Evolutionary conservation across 805 yeast genomes (phyloP).

Genomic region (Metschnikowia lochheadii): DNA sequence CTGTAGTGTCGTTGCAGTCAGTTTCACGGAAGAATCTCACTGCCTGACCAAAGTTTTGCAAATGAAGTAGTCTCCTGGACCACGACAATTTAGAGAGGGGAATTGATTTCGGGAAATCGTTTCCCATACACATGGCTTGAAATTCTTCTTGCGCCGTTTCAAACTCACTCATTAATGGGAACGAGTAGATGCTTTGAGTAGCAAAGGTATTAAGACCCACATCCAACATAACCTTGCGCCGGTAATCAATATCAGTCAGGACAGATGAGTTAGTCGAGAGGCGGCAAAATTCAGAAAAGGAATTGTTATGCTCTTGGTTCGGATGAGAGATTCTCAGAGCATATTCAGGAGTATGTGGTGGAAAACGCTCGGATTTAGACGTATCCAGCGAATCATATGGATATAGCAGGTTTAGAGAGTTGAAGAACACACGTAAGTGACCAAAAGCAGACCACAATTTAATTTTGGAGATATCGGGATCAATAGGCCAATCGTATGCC

Average conservation of each 20-base stretch:
- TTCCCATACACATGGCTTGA: background rate
- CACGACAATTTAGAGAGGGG: constrained; percentile 9
- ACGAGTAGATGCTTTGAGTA: constrained; percentile 1
- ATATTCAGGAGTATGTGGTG: background rate
- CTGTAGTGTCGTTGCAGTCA: background rate
- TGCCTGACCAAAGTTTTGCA: constrained; percentile 11
- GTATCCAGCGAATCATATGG: background rate
- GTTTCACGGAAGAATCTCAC: constrained; percentile 5
- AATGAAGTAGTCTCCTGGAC: constrained; percentile 11
- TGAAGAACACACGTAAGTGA: background rate
- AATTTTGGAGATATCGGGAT: background rate
- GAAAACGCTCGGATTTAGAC: background rate
- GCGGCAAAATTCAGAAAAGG: background rate
- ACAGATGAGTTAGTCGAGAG: background rate
- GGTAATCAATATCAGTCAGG: background rate
- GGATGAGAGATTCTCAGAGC: background rate
- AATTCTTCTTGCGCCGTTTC: background rate
- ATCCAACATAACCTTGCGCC: background rate
- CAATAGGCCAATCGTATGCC: constrained; percentile 8
- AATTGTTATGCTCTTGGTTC: background rate
- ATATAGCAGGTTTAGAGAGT: background rate
- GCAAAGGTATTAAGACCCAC: constrained; percentile 5
- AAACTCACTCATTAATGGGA: constrained; percentile 2
- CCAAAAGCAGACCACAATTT: constrained; percentile 1
- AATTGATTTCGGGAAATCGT: background rate